Percentiles rank a stretch among this genome's conserved stretches.
These are phyloP conservation scores for Penicillium sp. DNA, from an alignment of 2,329 filamentous ascomycete species.

Conservation along the genomic window DNA sequence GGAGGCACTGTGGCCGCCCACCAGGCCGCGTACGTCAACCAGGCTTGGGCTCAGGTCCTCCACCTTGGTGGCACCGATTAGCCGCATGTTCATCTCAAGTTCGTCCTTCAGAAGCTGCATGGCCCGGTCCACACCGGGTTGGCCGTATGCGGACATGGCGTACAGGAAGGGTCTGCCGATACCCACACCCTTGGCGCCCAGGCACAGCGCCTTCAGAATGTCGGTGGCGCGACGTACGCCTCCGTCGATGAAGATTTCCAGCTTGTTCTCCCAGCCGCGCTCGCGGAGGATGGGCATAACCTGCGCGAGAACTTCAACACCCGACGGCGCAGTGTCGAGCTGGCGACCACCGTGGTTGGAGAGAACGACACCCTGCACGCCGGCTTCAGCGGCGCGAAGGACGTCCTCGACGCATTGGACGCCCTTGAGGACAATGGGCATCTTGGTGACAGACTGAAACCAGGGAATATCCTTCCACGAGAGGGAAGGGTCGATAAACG, in stretches of 20 bases:
- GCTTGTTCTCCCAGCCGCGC: constrained; percentile 72
- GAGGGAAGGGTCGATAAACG: constrained; percentile 93
- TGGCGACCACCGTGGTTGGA: constrained; percentile 96
- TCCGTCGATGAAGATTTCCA: constrained; percentile 91
- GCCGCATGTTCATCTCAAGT: constrained; percentile 98
- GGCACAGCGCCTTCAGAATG: constrained; percentile 91
- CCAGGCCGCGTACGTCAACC: constrained; percentile 75
- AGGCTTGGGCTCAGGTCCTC: constrained; percentile 80
- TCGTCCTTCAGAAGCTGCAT: constrained; percentile 95
- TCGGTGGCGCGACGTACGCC: constrained; percentile 89
- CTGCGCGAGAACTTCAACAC: constrained; percentile 88
- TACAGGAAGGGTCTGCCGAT: constrained; percentile 95
- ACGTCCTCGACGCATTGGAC: constrained; percentile 97
- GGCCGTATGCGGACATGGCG: constrained; percentile 91
- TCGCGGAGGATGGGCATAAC: constrained; percentile 85
- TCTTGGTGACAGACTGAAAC: constrained; percentile 87
- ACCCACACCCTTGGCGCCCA: constrained; percentile 89
- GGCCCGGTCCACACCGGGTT: constrained; percentile 84
- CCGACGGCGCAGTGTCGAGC: constrained; percentile 87
- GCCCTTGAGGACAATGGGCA: constrained; percentile 96
- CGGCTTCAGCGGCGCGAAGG: constrained; percentile 78
- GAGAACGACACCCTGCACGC: constrained; percentile 87
- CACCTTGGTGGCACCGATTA: constrained; percentile 79
- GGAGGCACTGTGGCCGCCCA: constrained; percentile 59
- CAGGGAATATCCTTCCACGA: constrained; percentile 94